Evolutionary conservation across 208 protist species (phyloP).

Genomic region (Naegleria gruberi): DNA sequence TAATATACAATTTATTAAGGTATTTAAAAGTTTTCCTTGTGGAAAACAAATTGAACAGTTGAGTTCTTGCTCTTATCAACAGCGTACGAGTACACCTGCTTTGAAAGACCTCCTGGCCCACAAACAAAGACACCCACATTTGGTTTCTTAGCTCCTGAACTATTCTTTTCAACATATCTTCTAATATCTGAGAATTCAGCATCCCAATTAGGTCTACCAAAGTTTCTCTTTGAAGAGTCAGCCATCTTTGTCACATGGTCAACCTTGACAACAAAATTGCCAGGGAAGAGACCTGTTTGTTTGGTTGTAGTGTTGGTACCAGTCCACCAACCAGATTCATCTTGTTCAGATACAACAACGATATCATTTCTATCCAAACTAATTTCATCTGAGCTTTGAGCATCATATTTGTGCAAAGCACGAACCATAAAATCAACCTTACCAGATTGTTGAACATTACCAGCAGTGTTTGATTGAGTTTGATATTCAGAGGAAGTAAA

Average conservation of each 20-base stretch:
- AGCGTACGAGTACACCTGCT: not conserved
- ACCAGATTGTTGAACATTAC: not conserved
- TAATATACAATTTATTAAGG: too few relatives aligned
- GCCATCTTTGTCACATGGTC: not conserved
- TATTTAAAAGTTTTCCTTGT: constrained; percentile 22
- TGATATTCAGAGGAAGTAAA: not conserved
- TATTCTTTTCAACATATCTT: not conserved
- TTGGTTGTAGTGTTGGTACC: constrained; percentile 12
- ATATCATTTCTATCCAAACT: not conserved
- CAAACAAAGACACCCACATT: constrained; percentile 22
- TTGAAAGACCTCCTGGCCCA: not conserved
- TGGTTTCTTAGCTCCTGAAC: not conserved
- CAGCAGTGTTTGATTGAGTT: too few relatives aligned
- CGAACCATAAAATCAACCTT: not conserved
- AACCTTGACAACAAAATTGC: not conserved
- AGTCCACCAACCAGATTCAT: constrained; percentile 12
- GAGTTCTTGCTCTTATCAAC: not conserved
- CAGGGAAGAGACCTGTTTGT: constrained; percentile 5
- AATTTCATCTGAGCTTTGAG: not conserved
- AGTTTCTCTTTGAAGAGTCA: not conserved
- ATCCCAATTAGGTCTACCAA: constrained; percentile 17
- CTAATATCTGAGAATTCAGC: not conserved
- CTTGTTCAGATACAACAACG: not conserved
- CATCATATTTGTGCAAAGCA: not conserved
- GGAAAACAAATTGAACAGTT: not conserved